These are phyloP conservation scores for Astrothelium macrocarpum DNA, from an alignment of 495 filamentous ascomycete genomes.

Conservation along the genomic window DNA sequence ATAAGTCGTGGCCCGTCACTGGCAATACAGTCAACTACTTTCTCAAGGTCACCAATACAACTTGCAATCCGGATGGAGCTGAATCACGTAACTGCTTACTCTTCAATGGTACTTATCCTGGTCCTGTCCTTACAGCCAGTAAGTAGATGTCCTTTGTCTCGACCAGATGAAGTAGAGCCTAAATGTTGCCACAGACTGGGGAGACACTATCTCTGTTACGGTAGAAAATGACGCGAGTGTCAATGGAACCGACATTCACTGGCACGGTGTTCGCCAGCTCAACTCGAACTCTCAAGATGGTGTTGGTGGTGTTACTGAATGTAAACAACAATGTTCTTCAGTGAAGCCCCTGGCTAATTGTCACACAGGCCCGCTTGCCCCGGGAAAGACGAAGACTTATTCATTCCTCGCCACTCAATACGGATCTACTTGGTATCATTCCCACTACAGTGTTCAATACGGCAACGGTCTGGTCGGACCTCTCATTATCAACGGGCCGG, in stretches of 20 bases:
- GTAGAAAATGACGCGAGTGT: slow-evolving; percentile 28
- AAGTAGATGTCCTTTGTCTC: slow-evolving; percentile 9
- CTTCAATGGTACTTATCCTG: slow-evolving; percentile 29
- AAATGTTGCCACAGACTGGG: slow-evolving; percentile 28
- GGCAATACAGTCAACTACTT: slow-evolving; percentile 17
- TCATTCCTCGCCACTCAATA: slow-evolving; percentile 31
- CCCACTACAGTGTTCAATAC: slow-evolving; percentile 30
- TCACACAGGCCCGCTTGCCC: slow-evolving; percentile 28
- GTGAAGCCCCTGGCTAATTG: not conserved
- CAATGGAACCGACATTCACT: slow-evolving; percentile 34
- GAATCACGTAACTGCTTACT: slow-evolving; percentile 6
- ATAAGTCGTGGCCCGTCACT: slow-evolving; percentile 19
- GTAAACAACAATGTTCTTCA: slow-evolving; percentile 8
- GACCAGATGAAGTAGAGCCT: slow-evolving; percentile 1
- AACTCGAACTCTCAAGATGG: slow-evolving; percentile 26
- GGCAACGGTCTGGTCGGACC: slow-evolving; percentile 30
- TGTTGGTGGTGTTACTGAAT: slow-evolving; percentile 31
- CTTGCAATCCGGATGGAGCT: slow-evolving; percentile 15
- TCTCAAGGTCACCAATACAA: slow-evolving; percentile 16
- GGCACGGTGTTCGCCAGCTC: slow-evolving; percentile 32
- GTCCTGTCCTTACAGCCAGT: slow-evolving; percentile 26
- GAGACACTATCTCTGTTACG: slow-evolving; percentile 28
- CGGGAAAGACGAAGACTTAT: slow-evolving; percentile 28
- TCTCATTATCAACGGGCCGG: slow-evolving; percentile 32
- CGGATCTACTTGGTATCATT: slow-evolving; percentile 33